Evolutionary conservation across 1,284 basidiomycete species (phyloP).

Genomic region (Fomitopsis palustris): DNA sequence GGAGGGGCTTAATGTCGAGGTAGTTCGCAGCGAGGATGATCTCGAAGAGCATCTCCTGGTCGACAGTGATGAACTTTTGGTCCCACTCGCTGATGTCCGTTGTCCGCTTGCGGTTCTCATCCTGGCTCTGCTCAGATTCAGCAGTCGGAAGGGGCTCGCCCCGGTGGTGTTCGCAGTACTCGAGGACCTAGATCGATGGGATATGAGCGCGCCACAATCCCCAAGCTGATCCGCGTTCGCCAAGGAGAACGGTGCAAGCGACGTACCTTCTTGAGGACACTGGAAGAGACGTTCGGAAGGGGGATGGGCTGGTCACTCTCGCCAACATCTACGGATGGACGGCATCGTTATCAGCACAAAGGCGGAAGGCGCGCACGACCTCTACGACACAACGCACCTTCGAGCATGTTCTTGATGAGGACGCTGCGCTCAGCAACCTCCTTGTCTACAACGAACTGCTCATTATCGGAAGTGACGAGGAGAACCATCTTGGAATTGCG

Average conservation of each 20-base stretch:
- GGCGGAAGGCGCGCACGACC: conserved; percentile 5
- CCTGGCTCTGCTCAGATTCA: conserved; percentile 77
- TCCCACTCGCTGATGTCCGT: conserved; percentile 99
- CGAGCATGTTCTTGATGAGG: conserved; percentile 99
- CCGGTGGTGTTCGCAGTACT: conserved; percentile 99
- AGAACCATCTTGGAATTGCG: conserved; percentile 56
- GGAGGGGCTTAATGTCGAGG: conserved; percentile 97
- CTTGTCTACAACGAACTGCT: conserved; percentile 91
- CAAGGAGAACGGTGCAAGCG: conserved; percentile 1
- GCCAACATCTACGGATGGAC: conserved; percentile 71
- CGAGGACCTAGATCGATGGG: conserved; percentile 69
- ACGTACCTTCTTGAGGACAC: conserved; percentile 91
- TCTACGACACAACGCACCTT: conserved; percentile 55
- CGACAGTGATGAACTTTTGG: conserved; percentile 95
- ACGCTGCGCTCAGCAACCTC: conserved; percentile 95
- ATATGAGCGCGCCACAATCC: conserved; percentile 5
- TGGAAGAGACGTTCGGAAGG: conserved; percentile 94
- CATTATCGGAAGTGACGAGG: conserved; percentile 92
- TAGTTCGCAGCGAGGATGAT: conserved; percentile 99
- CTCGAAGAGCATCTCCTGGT: conserved; percentile 98
- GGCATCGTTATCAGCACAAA: conserved; percentile 1
- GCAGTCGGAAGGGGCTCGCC: conserved; percentile 91
- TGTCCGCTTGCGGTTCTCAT: conserved; percentile 95
- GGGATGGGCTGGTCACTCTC: conserved; percentile 93
- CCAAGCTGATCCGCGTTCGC: not conserved